Base-by-base conservation (phyloP, 345 rosid genomes). In the Noccaea bulbosa region DNA sequence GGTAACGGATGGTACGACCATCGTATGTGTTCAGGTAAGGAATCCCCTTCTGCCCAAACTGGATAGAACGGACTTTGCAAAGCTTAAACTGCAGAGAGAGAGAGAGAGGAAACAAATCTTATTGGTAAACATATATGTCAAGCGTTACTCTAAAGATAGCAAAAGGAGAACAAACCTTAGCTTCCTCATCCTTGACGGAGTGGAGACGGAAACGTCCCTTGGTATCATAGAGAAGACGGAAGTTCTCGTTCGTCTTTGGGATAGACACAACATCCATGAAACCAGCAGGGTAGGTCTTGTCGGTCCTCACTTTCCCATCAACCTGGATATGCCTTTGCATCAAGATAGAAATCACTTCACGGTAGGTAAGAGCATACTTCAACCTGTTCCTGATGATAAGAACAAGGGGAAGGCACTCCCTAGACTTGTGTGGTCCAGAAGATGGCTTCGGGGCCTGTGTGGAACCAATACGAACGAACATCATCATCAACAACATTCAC, bases 281-380 rank as follows among this genome's bases (percentile, higher is more conserved):
- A 46, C 79, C 79, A 54, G 75, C 70, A 62, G 75, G 75, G 75
- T 76, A 76, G 11, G 74, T 74, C 69, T 67, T 74, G 50, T 74
- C 78, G 27, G 78, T 74, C 71, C 79, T 76, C 1, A 76, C 75
- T 62, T 76, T 76, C 2, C 79, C 75, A 63, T 76, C 75, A 30
- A 76, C 79, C 30, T 62, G 75, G 35, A 76, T 76, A 41, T 74
- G 78, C 72, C 78, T 58, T 43, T 74, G 78, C 78, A 74, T 74
- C 73, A 69, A 69, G 75, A 69, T 75, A 5, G 79, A 62, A 17
- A 75, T 70, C 5, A 79, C 86, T 67, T 83, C 86, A 64, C 82
- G 79, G 67, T 83, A 83, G n/a, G 83, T 81, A 44, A 81, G 79
- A 62, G 86, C 86, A 67, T 83, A 83, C 79, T 83, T 83, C 73